Conservation (phyloP, 257 asterid species). For the Scutellaria minor region DNA sequence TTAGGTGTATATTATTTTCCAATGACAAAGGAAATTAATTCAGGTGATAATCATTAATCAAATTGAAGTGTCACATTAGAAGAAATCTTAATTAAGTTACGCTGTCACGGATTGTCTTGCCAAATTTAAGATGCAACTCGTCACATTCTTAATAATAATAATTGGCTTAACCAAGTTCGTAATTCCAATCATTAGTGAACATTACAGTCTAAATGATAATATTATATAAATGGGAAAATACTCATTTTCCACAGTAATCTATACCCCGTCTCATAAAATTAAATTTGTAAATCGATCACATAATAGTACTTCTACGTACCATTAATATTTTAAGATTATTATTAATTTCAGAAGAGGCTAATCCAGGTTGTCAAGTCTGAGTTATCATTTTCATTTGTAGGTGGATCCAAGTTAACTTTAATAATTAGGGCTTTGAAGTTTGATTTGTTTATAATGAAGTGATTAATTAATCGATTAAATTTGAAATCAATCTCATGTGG, state of each 20-base stretch:
- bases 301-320: too few species aligned
- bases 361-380: slow-evolving; percentile 29
- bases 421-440: slow-evolving; percentile 18
- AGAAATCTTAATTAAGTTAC: slow-evolving; percentile 2
- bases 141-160: slow-evolving; percentile 19
- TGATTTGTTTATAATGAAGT: slow-evolving; percentile 18
- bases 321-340: not conserved
- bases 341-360: slow-evolving; percentile 1
- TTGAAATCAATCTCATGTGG: slow-evolving; percentile 28
- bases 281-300: too few species aligned
- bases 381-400: slow-evolving; percentile 30
- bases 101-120: not conserved
- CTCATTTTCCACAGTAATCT: too few species aligned
- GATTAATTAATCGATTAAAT: slow-evolving; percentile 31
- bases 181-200: slow-evolving; percentile 28
- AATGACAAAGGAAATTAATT: too few species aligned
- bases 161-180: not conserved
- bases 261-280: not conserved
- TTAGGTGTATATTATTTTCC: too few species aligned
- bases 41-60: too few species aligned
- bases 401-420: slow-evolving; percentile 27
- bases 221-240: too few species aligned
- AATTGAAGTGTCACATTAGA: not conserved
- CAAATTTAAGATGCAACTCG: not conserved
- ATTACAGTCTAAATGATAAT: not conserved